Base-by-base conservation (phyloP, 202 grass and related monocot species). In the Dendrocalamus latiflorus region DNA sequence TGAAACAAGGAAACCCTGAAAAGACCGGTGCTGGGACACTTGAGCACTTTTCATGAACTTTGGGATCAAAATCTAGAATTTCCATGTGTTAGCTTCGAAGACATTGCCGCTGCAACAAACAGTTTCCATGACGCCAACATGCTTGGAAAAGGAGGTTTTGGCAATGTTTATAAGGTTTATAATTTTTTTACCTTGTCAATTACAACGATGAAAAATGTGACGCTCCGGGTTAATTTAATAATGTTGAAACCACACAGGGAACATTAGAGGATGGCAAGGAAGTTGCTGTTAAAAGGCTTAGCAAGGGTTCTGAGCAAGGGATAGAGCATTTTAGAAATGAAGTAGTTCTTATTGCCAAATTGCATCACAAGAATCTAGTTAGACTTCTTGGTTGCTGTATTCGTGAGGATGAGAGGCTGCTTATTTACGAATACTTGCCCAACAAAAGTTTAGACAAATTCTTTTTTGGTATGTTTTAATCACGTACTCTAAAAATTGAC, bases 381-480 rank as follows among this genome's bases (percentile, higher is more conserved):
- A 76, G 34, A 74, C 88, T 93, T 39, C 61, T 88, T 64, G 85
- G 82, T 72, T 93, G 45, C 10, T 90, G 84, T 43, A 88, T 79
- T 70, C 76, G 72, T 76, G 85, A 59, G 68, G 88, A 88, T 79
- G 88, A 93, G 33, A 90, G 70, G 36, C 48, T 93, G 28, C 56
- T 93, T 56, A 73, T 90, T 10, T 93, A 88, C 9, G 91, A 93
- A 67, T 87, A 87, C 49, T 45, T 90, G 5, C 68, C 85, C 2
- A 93, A 93, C 47, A 93, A 83, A 85, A 90, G 81, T 47, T 38
- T 93, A 54, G 91, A 93, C 16, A 33, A 28, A 53, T 80, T 85
- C 51, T 42, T 88, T 44, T 91, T 91, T 53, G 86, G 86, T 91
- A 79, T 16, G 62, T 17, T 34, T 22, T 67, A 9, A 49, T 48